Conservation (phyloP, 1,139 yeast species). For the Candida tetrigidarum region DNA sequence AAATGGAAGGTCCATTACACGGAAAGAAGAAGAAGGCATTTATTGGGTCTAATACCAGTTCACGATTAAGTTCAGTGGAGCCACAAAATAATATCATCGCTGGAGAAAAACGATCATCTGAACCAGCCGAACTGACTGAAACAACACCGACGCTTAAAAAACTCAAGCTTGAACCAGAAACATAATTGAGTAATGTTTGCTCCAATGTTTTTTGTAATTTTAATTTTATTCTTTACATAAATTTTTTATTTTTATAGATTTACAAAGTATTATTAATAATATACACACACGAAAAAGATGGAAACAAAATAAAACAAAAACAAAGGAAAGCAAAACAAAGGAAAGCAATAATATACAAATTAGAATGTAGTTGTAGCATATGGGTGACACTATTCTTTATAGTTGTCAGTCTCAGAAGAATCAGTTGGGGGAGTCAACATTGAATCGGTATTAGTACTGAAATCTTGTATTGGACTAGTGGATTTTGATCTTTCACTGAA, state of each 20-base stretch:
- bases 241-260: slow-evolving; percentile 1
- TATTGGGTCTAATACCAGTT: slow-evolving; percentile 31
- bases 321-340: background rate
- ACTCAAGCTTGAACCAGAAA: background rate
- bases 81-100: slow-evolving; percentile 22
- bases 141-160: background rate
- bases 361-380: background rate
- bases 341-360: background rate
- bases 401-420: slow-evolving; percentile 2
- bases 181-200: background rate
- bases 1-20: slow-evolving; percentile 69
- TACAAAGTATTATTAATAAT: slow-evolving; percentile 3
- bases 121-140: slow-evolving; percentile 6
- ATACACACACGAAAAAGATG: too few species aligned
- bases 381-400: background rate
- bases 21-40: slow-evolving; percentile 33
- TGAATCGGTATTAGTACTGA: background rate
- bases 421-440: slow-evolving; percentile 13
- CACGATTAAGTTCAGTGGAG: slow-evolving; percentile 41
- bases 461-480: slow-evolving; percentile 7
- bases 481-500: slow-evolving; percentile 12
- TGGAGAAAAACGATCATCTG: slow-evolving; percentile 12
- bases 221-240: too few species aligned
- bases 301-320: too few species aligned
- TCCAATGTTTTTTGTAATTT: background rate